Evolutionary conservation across 1,284 basidiomycete species (phyloP), one percentile per base, ranked within the genome.

Genomic region (Trametes sp.): DNA sequence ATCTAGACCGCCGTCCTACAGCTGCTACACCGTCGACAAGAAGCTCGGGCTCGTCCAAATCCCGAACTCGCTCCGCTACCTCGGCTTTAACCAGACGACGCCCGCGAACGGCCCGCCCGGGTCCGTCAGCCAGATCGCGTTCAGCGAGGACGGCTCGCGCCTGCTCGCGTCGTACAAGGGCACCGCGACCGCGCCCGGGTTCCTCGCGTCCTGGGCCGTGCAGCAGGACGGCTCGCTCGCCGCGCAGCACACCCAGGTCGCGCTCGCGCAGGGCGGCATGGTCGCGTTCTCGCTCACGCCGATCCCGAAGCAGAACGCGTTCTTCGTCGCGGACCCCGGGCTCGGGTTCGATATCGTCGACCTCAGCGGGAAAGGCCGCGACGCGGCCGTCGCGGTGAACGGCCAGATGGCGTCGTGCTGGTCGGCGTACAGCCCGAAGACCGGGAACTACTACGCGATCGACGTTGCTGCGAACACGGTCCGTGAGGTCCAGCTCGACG

Each of bases 161-260:
- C 74, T 84, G 38, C 70, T 83, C 51, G 82, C 75, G 8, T 80
- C 82, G 19, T 77, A 83, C 66, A 84, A 84, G 68, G 83, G 83
- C 28, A 64, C 73, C 26, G 77, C 80, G 4, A 64, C 73, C 26
- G 77, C 79, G 4, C 80, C 80, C 11, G 82, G 82, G 6, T 83
- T 79, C 74, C 69, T 85, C 61, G 81, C 81, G 4, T 71, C 78
- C 10, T 85, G 81, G 81, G 78, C 81, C 61, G 72, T 83, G 35
- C 72, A 74, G 26, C 24, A 68, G 6, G 65, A 74, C 54, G 75
- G 76, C 54, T 63, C 73, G 21, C 72, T 78, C 31, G 76, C 76
- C 13, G 31, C 59, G 35, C 57, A 73, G 48, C 74, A 73, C 68
- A 67, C 54, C 26, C 63, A 61, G 49, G 41, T 72, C 38, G 56